phyloP scores from a whole-genome alignment of 177 flowering plant genomes.

The Tripterygium wilfordii region DNA sequence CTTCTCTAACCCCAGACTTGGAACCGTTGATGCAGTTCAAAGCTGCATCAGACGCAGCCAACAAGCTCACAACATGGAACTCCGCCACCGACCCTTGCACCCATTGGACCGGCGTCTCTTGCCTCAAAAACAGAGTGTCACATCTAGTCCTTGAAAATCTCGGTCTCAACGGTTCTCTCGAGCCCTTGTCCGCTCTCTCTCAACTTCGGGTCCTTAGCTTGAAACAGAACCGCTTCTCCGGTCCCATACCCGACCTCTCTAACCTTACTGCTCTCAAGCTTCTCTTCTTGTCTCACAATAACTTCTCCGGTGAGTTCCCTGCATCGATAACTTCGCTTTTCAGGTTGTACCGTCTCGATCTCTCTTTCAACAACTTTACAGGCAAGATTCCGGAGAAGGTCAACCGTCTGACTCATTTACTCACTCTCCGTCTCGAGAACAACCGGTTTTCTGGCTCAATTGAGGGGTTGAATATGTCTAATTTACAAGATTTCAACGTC shows the following conservation, averaged over 20 bases:
- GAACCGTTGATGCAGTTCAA: constrained; percentile 53
- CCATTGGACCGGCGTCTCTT: constrained; percentile 68
- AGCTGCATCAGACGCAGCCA: constrained; percentile 26
- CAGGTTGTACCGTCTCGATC: constrained; percentile 69
- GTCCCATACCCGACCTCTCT: constrained; percentile 56
- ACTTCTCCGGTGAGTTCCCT: constrained; percentile 58
- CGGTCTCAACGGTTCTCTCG: constrained; percentile 34
- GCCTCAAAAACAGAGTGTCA: constrained; percentile 44
- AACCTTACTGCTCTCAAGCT: constrained; percentile 53
- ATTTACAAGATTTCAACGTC: constrained; percentile 68
- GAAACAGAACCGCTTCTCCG: constrained; percentile 49
- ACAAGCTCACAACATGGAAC: constrained; percentile 47
- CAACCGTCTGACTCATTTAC: constrained; percentile 43
- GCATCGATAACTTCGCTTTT: constrained; percentile 33
- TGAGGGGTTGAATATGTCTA: constrained; percentile 27
- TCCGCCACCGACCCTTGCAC: constrained; percentile 29
- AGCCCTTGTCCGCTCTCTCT: constrained; percentile 32
- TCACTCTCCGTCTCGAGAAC: constrained; percentile 63
- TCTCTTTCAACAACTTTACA: constrained; percentile 57
- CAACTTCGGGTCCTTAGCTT: constrained; percentile 68
- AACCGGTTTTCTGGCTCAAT: constrained; percentile 59
- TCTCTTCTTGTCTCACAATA: constrained; percentile 62
- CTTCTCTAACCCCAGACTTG: constrained; percentile 31
- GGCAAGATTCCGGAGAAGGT: constrained; percentile 48
- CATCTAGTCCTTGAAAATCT: constrained; percentile 63